Evolutionary conservation across 805 yeast genomes (phyloP), one percentile per base, ranked within the genome.

Genomic region (Wickerhamiella alocasiicola): DNA sequence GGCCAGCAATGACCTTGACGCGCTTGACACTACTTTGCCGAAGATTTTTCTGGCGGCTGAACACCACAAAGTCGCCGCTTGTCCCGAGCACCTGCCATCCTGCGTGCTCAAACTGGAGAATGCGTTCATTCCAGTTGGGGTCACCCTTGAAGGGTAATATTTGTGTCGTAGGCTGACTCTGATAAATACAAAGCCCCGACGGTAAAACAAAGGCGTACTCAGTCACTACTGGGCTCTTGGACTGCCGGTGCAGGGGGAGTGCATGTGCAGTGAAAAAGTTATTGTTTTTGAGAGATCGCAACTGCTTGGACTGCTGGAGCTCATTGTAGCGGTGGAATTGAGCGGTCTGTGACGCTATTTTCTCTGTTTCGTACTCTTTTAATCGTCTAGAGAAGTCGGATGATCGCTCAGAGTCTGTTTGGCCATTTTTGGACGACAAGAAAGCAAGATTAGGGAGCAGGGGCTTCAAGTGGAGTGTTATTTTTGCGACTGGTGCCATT

Each of bases 51-150:
- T 40, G 44, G 32, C 71, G 59, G 33, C 62, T 64, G 46, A 71
- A 68, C 9, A 71, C 61, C 18, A 71, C 49, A 7, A 68, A 50
- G 31, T 59, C 55, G 3, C 56, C 55, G 4, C 55, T 55, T 6
- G 57, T 58, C 24, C 71, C 81, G 25, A 74, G 59, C n/a, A 76
- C 61, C 42, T 57, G 63, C 80, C 79, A 78, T 9, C 64, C 64
- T 17, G 56, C 53, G 18, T 54, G 57, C 41, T 72, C 70, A 31
- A 75, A 58, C 44, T 56, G 63, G 36, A 61, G 63, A 6, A 76
- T 53, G 1, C 66, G 53, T 42, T 36, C 20, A 44, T 40, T 19
- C 46, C 40, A 7, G 43, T 36, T 4, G 39, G 23, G 30, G 40
- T 23, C 16, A 11, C 5, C 21, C 32, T 11, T 39, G 5, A 17